Conservation (phyloP, 2,329 filamentous ascomycete species). For the Penicillium sp. region DNA sequence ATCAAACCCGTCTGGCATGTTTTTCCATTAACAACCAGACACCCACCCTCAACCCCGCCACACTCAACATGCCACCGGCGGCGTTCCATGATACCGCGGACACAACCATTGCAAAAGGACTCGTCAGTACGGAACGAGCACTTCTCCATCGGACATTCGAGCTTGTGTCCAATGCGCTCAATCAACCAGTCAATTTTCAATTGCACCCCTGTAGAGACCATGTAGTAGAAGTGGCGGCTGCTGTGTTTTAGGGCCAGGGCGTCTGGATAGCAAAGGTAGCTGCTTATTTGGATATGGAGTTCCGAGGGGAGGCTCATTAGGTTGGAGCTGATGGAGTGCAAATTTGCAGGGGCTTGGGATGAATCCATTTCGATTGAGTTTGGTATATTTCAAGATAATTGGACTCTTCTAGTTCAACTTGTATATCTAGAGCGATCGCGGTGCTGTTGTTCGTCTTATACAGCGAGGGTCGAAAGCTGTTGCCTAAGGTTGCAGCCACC, state of each 20-base stretch:
- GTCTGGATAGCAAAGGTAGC: constrained; percentile 66
- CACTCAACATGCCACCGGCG: constrained; percentile 44
- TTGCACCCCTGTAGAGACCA: constrained; percentile 64
- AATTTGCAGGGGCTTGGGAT: neutral
- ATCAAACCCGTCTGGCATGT: constrained; percentile 35
- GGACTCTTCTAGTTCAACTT: neutral
- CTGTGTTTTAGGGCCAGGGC: constrained; percentile 69
- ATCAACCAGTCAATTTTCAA: constrained; percentile 70
- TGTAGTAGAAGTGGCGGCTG: constrained; percentile 60
- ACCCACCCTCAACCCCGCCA: constrained; percentile 31
- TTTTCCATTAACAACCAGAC: constrained; percentile 39
- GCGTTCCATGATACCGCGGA: constrained; percentile 43
- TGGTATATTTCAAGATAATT: neutral
- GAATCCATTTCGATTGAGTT: neutral
- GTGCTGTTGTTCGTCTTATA: neutral
- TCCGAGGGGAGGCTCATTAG: constrained; percentile 62
- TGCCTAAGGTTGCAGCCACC: constrained; percentile 9
- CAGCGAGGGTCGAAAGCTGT: constrained; percentile 4
- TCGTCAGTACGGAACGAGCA: constrained; percentile 46
- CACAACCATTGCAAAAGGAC: constrained; percentile 42
- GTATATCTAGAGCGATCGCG: neutral
- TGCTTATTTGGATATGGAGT: constrained; percentile 63
- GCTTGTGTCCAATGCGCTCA: constrained; percentile 60
- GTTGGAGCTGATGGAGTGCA: constrained; percentile 8
- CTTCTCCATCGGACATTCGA: constrained; percentile 62